Percentiles rank a stretch among this genome's conserved stretches.
Conservation (phyloP, 1,139 yeast species). For the Wickerhamiella infanticola region DNA sequence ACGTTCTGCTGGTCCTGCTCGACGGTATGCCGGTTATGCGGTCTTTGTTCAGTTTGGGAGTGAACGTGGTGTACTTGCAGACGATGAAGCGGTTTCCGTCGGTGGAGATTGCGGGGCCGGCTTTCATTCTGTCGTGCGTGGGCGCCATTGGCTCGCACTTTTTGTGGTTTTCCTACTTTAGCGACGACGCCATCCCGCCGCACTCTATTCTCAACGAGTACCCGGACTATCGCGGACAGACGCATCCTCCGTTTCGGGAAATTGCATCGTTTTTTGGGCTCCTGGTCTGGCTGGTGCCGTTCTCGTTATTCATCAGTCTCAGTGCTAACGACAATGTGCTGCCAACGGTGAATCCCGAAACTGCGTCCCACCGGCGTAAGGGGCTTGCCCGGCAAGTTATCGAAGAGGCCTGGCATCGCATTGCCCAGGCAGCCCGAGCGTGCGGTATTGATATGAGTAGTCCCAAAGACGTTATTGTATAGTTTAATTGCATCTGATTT, state of each 20-base stretch:
- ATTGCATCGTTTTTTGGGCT: conserved; percentile 89
- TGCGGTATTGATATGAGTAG: conserved; percentile 49
- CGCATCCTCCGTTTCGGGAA: conserved; percentile 69
- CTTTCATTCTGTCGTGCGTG: conserved; percentile 54
- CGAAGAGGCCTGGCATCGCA: conserved; percentile 34
- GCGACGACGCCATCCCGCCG: conserved; percentile 42
- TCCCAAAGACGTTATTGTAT: conserved; percentile 2
- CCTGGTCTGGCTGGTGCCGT: conserved; percentile 89
- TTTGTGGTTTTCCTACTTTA: conserved; percentile 80
- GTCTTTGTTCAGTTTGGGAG: conserved; percentile 46
- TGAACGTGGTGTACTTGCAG: conserved; percentile 60
- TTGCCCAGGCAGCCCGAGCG: conserved; percentile 34
- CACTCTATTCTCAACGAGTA: conserved; percentile 22
- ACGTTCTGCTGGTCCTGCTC: conserved; percentile 42
- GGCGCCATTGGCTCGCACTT: conserved; percentile 70
- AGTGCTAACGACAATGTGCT: conserved; percentile 85
- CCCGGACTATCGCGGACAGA: conserved; percentile 31
- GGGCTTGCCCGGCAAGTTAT: conserved; percentile 55
- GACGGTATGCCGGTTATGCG: conserved; percentile 68
- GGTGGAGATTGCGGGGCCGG: conserved; percentile 56
- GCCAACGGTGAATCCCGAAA: conserved; percentile 32
- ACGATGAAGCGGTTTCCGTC: conserved; percentile 73
- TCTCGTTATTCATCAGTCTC: conserved; percentile 76
- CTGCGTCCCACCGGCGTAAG: conserved; percentile 24
- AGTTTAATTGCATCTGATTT: not conserved